Evolutionary conservation across 1,284 basidiomycete species (phyloP).

Genomic region (Sporisorium iseilematis-ciliati): DNA sequence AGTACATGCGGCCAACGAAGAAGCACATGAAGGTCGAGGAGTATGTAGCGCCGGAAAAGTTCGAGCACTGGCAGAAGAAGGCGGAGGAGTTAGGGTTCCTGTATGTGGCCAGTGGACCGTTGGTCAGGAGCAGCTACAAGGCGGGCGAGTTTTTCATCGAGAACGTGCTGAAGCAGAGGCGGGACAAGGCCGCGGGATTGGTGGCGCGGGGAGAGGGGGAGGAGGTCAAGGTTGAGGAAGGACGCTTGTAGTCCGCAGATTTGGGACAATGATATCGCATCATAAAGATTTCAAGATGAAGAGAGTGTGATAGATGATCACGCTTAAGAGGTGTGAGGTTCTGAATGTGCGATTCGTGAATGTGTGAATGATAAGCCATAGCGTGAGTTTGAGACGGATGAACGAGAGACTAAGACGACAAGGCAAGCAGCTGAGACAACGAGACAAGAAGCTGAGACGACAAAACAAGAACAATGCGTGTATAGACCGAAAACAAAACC

Average conservation of each 20-base stretch:
- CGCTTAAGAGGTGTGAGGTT: too few species aligned
- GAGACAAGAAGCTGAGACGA: neutral
- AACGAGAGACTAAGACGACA: neutral
- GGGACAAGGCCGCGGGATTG: neutral
- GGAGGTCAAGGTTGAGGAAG: neutral
- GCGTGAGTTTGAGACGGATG: too few species aligned
- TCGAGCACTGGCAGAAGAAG: conserved; percentile 87
- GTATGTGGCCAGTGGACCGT: conserved; percentile 95
- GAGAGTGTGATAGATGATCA: too few species aligned
- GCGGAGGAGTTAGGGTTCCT: conserved; percentile 95
- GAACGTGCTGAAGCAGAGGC: conserved; percentile 61
- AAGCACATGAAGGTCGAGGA: conserved; percentile 98
- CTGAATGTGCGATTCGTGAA: too few species aligned
- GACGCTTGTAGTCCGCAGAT: neutral
- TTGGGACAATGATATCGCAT: neutral
- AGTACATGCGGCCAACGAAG: conserved; percentile 99
- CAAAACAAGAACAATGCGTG: neutral
- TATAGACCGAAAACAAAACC: neutral
- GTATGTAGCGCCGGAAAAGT: conserved; percentile 93
- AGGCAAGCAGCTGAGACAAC: neutral
- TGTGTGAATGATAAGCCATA: too few species aligned
- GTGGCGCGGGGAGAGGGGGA: neutral
- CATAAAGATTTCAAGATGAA: too few species aligned
- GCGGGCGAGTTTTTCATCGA: conserved; percentile 72
- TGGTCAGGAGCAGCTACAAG: conserved; percentile 97